Evolutionary conservation across 176 grass and related monocot genomes (phyloP), one percentile per base, ranked within the genome.

Genomic region (Ensete glaucum): DNA sequence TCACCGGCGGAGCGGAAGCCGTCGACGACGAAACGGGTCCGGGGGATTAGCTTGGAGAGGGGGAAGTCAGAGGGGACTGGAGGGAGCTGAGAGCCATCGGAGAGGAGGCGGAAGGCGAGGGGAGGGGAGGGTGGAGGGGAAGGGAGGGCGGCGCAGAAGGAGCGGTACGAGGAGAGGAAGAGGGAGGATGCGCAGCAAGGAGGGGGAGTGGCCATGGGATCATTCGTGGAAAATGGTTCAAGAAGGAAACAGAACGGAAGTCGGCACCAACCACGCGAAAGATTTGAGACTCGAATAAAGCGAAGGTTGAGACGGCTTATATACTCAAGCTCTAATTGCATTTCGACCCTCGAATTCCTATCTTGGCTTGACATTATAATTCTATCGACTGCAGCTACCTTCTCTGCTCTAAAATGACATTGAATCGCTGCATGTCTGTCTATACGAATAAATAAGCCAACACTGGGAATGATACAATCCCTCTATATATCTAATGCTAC

Each of bases 1-100:
- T 98, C 90, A 11, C 90, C 90, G 15, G 95, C 84, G 24, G 82
- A 85, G 71, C 86, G 88, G 79, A 98, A 98, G 9, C 88, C 90
- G 22, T 98, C 88, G 74, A 98, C 73, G 69, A 98, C 78, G 88
- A 98, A 94, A 24, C 84, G 88, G 5, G 95, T 87, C 72, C 73
- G 63, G 13, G 95, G 95, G 73, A 99, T 91, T 23, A 94, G 82
- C 22, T 85, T 82, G 0, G 86, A 62, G 15, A 52, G 17, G 0
- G 88, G 86, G 5, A 94, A 50, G 52, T 80, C 80, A 55, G 82
- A 3, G 14, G 90, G 90, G 54, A 91, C 69, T 1, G 88, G 78
- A 8, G 88, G 90, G 50, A 85, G 80, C 23, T 69, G 21, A 7
- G 64, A 71, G 21, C 75, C 75, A 24, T 49, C 26, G 29, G 88